A percentile compares a stretch with the other conserved stretches of the same genome.
These are phyloP conservation scores for Cyberlindnera xishuangbannaensis DNA, from an alignment of 805 yeast genomes.

Conservation along the genomic window DNA sequence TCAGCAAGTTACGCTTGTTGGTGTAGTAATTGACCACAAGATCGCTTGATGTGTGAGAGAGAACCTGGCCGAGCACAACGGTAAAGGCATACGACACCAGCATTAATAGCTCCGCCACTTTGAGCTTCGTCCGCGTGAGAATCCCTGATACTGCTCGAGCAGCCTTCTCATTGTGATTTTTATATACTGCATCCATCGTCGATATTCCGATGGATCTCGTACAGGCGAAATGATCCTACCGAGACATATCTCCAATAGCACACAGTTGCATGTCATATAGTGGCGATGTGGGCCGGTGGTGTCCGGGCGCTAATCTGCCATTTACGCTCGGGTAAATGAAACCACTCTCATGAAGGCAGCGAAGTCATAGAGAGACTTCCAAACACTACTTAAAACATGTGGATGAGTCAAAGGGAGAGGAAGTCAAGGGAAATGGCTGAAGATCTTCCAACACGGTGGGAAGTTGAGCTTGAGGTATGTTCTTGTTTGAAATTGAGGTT, in stretches of 20 bases:
- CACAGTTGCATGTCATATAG: neutral
- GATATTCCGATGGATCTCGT: too few relatives aligned
- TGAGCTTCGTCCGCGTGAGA: conserved; percentile 6
- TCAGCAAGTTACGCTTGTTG: conserved; percentile 65
- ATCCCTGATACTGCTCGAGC: too few relatives aligned
- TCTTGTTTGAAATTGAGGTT: too few relatives aligned
- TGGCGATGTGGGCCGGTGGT: neutral
- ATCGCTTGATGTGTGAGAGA: conserved; percentile 27
- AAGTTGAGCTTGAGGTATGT: conserved; percentile 72
- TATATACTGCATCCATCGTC: conserved; percentile 8
- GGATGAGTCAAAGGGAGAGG: too few relatives aligned
- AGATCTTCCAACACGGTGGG: conserved; percentile 75
- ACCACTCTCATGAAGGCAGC: neutral
- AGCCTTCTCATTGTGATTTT: too few relatives aligned
- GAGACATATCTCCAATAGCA: too few relatives aligned
- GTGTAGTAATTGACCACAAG: conserved; percentile 25
- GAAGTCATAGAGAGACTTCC: too few relatives aligned
- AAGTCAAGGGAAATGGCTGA: too few relatives aligned
- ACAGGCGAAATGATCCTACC: too few relatives aligned
- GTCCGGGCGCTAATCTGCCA: too few relatives aligned
- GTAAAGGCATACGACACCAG: conserved; percentile 33
- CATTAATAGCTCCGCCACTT: conserved; percentile 11
- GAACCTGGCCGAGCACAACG: conserved; percentile 46
- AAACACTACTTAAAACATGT: too few relatives aligned
- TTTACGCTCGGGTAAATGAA: too few relatives aligned